phyloP scores from a whole-genome alignment of 495 filamentous ascomycete species.

The Hapsidospora chrysogenum region DNA sequence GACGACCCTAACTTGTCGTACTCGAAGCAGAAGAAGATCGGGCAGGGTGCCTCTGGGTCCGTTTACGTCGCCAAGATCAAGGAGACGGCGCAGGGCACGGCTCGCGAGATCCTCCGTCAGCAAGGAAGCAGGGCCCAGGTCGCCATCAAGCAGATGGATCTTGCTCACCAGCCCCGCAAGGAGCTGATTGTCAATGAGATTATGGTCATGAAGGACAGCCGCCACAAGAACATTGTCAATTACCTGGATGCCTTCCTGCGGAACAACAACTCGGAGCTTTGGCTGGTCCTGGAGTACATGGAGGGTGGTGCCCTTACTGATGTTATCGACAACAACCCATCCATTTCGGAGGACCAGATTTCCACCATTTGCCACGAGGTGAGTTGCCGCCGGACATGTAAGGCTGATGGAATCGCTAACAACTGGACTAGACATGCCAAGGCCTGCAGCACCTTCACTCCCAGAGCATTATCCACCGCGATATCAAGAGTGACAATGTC shows the following conservation, averaged over 20 bases:
- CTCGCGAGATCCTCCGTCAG: constrained; percentile 46
- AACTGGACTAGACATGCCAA: constrained; percentile 67
- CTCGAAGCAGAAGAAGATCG: constrained; percentile 98
- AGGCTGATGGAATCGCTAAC: constrained; percentile 15
- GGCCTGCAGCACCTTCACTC: constrained; percentile 85
- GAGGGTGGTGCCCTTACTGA: constrained; percentile 94
- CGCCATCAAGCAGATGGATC: constrained; percentile 98
- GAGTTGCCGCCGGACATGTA: constrained; percentile 10
- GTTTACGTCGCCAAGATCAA: constrained; percentile 95
- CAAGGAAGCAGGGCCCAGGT: constrained; percentile 66
- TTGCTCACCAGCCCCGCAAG: constrained; percentile 91
- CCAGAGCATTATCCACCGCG: constrained; percentile 95
- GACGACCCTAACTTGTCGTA: constrained; percentile 85
- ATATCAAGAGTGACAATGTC: constrained; percentile 98
- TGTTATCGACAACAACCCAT: constrained; percentile 91
- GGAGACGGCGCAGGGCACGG: constrained; percentile 49
- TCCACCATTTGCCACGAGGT: constrained; percentile 95
- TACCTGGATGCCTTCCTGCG: constrained; percentile 94
- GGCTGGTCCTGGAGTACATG: constrained; percentile 99
- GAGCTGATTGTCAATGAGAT: constrained; percentile 99
- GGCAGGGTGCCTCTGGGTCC: constrained; percentile 91
- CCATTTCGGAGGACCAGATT: constrained; percentile 89
- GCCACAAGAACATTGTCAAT: constrained; percentile 96
- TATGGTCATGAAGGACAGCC: constrained; percentile 98
- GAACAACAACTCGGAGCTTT: constrained; percentile 81